Evolutionary conservation across 345 rosid genomes (phyloP).

Genomic region (Euphorbia pulcherrima): DNA sequence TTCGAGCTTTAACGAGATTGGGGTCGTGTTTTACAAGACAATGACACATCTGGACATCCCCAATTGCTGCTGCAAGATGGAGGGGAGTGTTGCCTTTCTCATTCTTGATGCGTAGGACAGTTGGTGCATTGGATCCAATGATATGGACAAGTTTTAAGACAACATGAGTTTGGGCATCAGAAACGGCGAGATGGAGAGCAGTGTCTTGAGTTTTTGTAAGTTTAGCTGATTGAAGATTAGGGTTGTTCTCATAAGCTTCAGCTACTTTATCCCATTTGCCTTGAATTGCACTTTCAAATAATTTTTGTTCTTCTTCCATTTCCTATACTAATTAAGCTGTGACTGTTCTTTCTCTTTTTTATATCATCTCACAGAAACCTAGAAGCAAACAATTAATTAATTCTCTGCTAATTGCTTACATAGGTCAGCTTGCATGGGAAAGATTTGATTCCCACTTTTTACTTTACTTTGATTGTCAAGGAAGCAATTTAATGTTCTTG

Average conservation of each 20-base stretch:
- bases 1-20: neutral
- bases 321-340: neutral
- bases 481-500: neutral
- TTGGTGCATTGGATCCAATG: neutral
- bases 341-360: no score
- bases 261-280: neutral
- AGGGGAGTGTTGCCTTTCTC: neutral
- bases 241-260: neutral
- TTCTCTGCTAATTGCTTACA: neutral
- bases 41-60: neutral
- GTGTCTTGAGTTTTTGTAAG: neutral
- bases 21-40: neutral
- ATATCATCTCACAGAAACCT: no score
- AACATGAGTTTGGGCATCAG: neutral
- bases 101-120: neutral
- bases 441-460: neutral
- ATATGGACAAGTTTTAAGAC: neutral
- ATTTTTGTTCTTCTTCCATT: neutral
- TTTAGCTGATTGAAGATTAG: neutral
- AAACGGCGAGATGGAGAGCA: neutral
- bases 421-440: neutral
- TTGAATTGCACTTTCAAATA: neutral
- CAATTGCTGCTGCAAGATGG: constrained; percentile 1
- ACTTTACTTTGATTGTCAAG: neutral
- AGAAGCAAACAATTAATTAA: no score